Evolutionary conservation across 108 stramenopile genomes (phyloP), one percentile per base, ranked within the genome.

Genomic region (Cyclotella cryptica): DNA sequence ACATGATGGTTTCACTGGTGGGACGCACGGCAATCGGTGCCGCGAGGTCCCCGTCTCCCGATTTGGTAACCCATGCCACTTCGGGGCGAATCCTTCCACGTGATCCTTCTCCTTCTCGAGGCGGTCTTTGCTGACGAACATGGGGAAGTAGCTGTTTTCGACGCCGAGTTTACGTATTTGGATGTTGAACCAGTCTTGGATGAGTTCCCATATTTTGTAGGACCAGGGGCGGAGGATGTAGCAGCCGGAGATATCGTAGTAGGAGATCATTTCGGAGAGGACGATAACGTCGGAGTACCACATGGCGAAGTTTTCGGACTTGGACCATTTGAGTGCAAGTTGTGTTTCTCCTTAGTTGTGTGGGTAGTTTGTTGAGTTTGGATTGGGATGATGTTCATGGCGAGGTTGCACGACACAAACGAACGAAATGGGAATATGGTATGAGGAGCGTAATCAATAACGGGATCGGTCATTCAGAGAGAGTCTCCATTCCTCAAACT

Each of bases 51-150:
- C 85, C 84, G 35, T 97, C 86, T 27, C 95, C 96, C 57, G 82
- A 85, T 78, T 92, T 93, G 47, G 97, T 99, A 12, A 99, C 98
- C 97, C 97, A 98, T 1, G 98, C 98, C 54, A 98, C 97, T 78
- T 99, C 99, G 21, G 98, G 98, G 99, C 98, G 60, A 99, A 99
- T 14, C 97, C 99, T 88, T 98, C 99, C 29, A 99, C 97, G 80
- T 99, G 99, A 79, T 98, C 98, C 86, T 98, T 96, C 78, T 99
- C 99, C 69, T 94, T 91, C 58, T 98, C 96, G 59, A 99, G 79
- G 24, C 96, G 96, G 69, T 91, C 88, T 79, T 91, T 76, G 29
- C 93, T 87, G 15, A 99, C 98, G 82, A 99, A 98, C 79, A 99
- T 84, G 39, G 99, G 99, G 70, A 99, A 99, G 87, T 99, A 99